phyloP scores from a whole-genome alignment of 1,139 yeast genomes.

The Suhomyces taliae region DNA sequence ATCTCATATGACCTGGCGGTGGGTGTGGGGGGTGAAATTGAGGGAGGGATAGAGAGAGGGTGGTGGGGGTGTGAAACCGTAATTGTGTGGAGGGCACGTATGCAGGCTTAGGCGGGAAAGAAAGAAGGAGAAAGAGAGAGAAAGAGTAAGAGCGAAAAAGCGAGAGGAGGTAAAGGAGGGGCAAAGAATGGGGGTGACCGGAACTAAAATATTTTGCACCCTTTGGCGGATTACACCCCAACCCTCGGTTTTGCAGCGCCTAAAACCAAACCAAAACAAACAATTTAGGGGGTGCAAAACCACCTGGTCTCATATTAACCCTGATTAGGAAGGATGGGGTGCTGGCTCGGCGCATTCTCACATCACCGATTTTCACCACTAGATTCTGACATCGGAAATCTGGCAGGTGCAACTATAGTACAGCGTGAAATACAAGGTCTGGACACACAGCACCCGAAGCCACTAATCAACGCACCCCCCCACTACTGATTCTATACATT shows the following conservation, averaged over 20 bases:
- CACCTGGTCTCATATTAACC: background rate
- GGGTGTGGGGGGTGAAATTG: background rate
- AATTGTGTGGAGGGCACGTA: too few species aligned
- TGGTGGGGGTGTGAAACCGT: background rate
- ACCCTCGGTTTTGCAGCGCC: background rate
- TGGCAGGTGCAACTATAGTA: background rate
- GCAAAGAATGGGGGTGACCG: background rate
- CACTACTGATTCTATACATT: too few species aligned
- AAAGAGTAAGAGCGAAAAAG: background rate
- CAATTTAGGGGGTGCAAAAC: background rate
- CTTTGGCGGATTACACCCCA: background rate
- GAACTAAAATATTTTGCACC: background rate
- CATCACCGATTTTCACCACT: background rate
- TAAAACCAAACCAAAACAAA: background rate
- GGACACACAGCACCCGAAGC: too few species aligned
- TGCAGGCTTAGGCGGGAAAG: too few species aligned
- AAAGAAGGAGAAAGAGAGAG: background rate
- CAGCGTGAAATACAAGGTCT: too few species aligned
- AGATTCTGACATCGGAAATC: background rate
- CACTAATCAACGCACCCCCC: too few species aligned
- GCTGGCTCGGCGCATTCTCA: background rate
- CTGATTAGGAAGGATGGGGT: conserved; percentile 1
- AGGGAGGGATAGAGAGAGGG: background rate
- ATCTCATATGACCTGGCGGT: background rate
- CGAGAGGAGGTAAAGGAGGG: background rate